A percentile compares a stretch with the other conserved stretches of the same genome.
These are phyloP conservation scores for Dioscorea alata DNA, from an alignment of 106 monocot genomes.

Conservation along the genomic window DNA sequence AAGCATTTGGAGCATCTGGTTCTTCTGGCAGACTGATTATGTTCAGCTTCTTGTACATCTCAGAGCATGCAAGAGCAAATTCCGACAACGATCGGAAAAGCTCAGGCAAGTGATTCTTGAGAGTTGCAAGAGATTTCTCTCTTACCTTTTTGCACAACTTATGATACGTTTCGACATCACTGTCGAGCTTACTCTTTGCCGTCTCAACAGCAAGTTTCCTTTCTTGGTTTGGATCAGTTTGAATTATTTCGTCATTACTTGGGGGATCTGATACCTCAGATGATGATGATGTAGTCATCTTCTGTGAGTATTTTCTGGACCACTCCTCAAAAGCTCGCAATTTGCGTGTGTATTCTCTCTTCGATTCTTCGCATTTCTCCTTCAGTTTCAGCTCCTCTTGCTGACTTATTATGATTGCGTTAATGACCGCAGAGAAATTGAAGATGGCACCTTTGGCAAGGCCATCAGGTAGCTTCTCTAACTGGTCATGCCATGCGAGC, in stretches of 20 bases:
- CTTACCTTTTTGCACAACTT: constrained; percentile 64
- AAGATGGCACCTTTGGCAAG: constrained; percentile 33
- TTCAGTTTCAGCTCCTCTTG: constrained; percentile 62
- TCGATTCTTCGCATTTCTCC: constrained; percentile 46
- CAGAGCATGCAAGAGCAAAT: constrained; percentile 32
- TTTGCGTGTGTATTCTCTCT: constrained; percentile 38
- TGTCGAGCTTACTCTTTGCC: constrained; percentile 33
- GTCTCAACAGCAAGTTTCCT: constrained; percentile 38
- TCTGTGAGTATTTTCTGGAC: constrained; percentile 31
- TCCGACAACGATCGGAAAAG: constrained; percentile 65
- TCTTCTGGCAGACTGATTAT: constrained; percentile 12
- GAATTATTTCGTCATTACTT: constrained; percentile 10
- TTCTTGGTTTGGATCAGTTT: constrained; percentile 46
- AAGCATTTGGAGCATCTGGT: not conserved
- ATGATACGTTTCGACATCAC: constrained; percentile 38
- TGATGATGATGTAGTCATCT: not conserved
- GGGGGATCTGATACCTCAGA: constrained; percentile 19
- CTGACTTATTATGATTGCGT: constrained; percentile 43
- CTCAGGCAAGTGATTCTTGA: constrained; percentile 70
- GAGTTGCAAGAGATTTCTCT: constrained; percentile 54
- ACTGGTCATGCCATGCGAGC: constrained; percentile 61
- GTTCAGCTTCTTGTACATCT: constrained; percentile 52
- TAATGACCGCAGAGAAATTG: constrained; percentile 59
- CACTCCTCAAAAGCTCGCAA: constrained; percentile 59
- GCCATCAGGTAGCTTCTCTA: constrained; percentile 60